Evolutionary conservation across 108 stramenopile species (phyloP), one percentile per base, ranked within the genome.

Genomic region (Skeletonema potamos): DNA sequence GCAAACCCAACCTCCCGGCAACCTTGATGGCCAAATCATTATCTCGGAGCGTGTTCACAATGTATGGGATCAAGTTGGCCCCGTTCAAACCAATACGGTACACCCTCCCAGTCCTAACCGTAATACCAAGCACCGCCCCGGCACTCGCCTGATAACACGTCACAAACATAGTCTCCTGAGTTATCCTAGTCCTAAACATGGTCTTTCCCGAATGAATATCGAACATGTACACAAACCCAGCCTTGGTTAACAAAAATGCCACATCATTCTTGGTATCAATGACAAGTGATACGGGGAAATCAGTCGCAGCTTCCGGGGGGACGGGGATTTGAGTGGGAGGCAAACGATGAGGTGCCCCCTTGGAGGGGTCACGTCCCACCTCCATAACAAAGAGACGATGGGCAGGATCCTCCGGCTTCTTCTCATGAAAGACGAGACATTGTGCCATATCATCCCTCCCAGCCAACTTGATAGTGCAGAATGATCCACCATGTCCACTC

Each of bases 211-310:
- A 83, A 84, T 94, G 93, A 61, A 96, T 86, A 78, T 99, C 99
- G 82, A 99, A 98, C 83, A 99, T 85, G 87, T 94, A 99, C 24
- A 93, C 84, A 82, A 96, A 98, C 30, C 99, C 99, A 90, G 93
- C 96, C 92, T 97, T 97, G 51, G 98, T 94, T 58, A 99, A 76
- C 74, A 99, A 77, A 78, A 92, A 98, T n/a, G 98, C 91, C 44
- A 99, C 65, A 67, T 95, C 97, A 54, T 98, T 86, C 85, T 96
- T 97, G 46, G 76, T 70, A 74, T 89, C 92, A 32, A 95, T 72
- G 43, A 84, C 79, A 64, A 99, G 82, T 62, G 90, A 86, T 43
- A 99, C 98, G 7, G 98, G 97, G 84, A 99, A 99, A 79, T 99
- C 99, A 37, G 79, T 71, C 1, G 89, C 92, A 29, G 97, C 97